Conservation (phyloP, 148 eudicot species). For the Diospyros kaki region DNA sequence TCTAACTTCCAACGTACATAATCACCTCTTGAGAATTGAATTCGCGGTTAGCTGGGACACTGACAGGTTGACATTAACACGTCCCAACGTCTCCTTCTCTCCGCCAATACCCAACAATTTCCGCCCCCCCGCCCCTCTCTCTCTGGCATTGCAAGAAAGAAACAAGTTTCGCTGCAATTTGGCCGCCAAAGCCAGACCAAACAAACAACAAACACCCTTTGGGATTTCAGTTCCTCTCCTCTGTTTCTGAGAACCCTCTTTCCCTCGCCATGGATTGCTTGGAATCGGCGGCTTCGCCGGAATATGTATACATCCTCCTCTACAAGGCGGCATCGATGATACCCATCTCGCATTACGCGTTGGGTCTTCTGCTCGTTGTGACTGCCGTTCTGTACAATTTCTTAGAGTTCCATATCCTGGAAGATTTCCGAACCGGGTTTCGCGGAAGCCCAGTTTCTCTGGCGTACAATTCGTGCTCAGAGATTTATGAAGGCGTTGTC, state of each 20-base stretch:
- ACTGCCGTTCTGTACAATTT: slow-evolving; percentile 52
- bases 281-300: slow-evolving; percentile 17
- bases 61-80: neutral
- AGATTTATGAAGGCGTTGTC: slow-evolving; percentile 58
- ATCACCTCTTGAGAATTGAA: neutral
- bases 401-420: slow-evolving; percentile 66
- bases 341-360: slow-evolving; percentile 51
- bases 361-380: slow-evolving; percentile 24
- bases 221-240: neutral
- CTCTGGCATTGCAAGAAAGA: neutral
- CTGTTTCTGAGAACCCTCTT: neutral
- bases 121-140: too few relatives aligned
- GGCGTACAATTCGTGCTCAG: slow-evolving; percentile 51
- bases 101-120: neutral
- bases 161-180: neutral
- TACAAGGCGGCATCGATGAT: slow-evolving; percentile 33
- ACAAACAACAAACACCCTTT: too few relatives aligned
- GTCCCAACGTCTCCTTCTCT: neutral
- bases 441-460: slow-evolving; percentile 50
- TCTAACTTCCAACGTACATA: too few relatives aligned
- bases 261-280: slow-evolving; percentile 18
- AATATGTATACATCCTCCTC: slow-evolving; percentile 39
- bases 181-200: neutral
- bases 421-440: slow-evolving; percentile 62
- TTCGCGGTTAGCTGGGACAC: neutral